Evolutionary conservation across 202 grass and related monocot genomes (phyloP), one percentile per base, ranked within the genome.

Genomic region (Cymbopogon flexuosus): DNA sequence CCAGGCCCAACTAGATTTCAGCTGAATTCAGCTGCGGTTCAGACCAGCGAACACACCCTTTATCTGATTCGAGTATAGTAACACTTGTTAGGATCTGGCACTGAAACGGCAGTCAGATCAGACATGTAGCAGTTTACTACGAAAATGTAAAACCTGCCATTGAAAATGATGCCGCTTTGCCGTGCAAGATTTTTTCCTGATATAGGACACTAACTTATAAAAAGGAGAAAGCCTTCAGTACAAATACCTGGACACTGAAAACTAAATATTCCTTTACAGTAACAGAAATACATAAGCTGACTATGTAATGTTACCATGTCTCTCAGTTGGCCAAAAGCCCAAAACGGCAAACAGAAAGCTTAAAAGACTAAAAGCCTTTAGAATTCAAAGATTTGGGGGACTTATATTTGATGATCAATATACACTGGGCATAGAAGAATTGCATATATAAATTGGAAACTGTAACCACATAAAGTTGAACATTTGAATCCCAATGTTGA

Each of bases 401-500:
- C 16, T 43, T 70, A 23, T 43, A 66, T 73, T 83, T 59, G 31
- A 16, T 23, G 5, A 27, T 27, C 27, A 72, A 78, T 79, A 46
- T 72, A 64, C 23, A 43, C 37, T 29, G 8, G 10, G 60, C 56
- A 45, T 58, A 60, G 9, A 70, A 46, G 3, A 81, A 63, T 57
- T 80, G 36, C 5, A 72, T 72, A 66, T 14, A 34, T 60, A 77
- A 21, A 65, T 36, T 52, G n/a, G 42, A 14, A 65, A 37, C 3
- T 18, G 22, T 80, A 74, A 58, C 34, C 14, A 31, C 14, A 64
- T 22, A 65, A 72, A 81, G 23, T 51, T 63, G 35, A 77, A 84
- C 65, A 77, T 60, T 8, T 18, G 59, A 72, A 76, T 66, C 37
- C 59, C 65, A 77, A 89, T 81, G 59, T 78, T 66, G 36, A 84